phyloP scores from a whole-genome alignment of 306 rosid genomes.

The Medicago ruthenica region DNA sequence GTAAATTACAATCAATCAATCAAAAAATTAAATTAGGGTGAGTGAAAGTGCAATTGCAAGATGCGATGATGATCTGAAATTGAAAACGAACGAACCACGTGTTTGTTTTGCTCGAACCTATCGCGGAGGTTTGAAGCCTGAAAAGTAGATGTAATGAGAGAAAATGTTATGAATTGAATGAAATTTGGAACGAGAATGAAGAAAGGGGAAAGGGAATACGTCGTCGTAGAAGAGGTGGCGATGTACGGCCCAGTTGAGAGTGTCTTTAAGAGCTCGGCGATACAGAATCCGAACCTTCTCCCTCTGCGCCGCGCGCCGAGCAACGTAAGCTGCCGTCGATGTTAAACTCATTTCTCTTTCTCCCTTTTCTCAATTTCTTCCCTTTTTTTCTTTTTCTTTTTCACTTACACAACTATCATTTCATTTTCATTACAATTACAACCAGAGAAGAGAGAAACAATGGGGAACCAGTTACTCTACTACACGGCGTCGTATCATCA shows the following conservation, averaged over 20 bases:
- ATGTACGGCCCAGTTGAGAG: slow-evolving; percentile 98
- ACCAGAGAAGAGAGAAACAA: not conserved
- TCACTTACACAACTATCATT: not conserved
- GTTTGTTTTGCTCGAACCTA: slow-evolving; percentile 78
- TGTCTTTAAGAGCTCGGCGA: slow-evolving; percentile 87
- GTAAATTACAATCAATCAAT: slow-evolving; percentile 25
- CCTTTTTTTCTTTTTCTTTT: not conserved
- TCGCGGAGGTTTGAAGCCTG: slow-evolving; percentile 90
- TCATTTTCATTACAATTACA: no score
- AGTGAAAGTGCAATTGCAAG: not conserved
- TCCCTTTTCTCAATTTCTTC: not conserved
- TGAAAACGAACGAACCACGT: slow-evolving; percentile 63
- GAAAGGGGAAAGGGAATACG: slow-evolving; percentile 41
- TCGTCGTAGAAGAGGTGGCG: slow-evolving; percentile 95
- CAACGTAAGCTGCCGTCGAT: slow-evolving; percentile 56
- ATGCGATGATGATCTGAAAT: not conserved
- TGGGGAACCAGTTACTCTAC: not conserved
- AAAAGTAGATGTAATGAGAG: slow-evolving; percentile 19
- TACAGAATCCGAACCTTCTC: slow-evolving; percentile 96
- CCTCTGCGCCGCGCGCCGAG: slow-evolving; percentile 93
- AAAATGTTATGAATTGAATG: not conserved
- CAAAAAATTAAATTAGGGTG: slow-evolving; percentile 3
- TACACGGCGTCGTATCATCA: not conserved
- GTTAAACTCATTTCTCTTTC: slow-evolving; percentile 53
- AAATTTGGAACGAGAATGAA: not conserved